These are phyloP conservation scores for Termitomyces heimii DNA, from an alignment of 768 basidiomycete genomes.

Conservation along the genomic window DNA sequence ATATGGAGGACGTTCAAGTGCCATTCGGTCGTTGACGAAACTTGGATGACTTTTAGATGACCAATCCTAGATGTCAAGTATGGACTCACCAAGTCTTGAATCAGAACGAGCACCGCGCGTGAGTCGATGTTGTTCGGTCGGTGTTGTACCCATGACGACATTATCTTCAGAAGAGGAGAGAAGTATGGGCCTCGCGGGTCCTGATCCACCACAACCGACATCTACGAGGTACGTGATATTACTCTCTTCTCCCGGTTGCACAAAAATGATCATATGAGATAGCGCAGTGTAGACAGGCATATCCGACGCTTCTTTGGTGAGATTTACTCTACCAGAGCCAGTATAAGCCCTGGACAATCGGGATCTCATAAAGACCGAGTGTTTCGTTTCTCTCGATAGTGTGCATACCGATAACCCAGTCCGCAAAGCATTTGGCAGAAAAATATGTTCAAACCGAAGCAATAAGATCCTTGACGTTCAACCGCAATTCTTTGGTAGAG, in stretches of 20 bases:
- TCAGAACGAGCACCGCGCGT: conserved; percentile 7
- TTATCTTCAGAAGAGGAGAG: conserved; percentile 8
- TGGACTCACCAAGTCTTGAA: conserved; percentile 2
- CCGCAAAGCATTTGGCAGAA: conserved; percentile 10
- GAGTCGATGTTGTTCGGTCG: conserved; percentile 8
- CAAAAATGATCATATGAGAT: conserved; percentile 10
- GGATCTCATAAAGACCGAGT: background rate
- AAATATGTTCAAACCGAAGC: conserved; percentile 8
- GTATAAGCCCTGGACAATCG: conserved; percentile 4
- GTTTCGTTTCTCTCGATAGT: background rate
- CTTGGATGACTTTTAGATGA: background rate
- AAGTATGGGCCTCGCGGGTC: conserved; percentile 5
- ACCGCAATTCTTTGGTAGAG: conserved; percentile 6
- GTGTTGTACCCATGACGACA: conserved; percentile 7
- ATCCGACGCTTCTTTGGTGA: background rate
- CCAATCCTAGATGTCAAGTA: background rate
- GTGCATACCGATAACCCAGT: conserved; percentile 9
- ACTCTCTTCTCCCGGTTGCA: conserved; percentile 9
- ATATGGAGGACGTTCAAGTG: conserved; percentile 8
- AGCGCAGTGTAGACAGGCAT: conserved; percentile 3
- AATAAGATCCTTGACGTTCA: conserved; percentile 9
- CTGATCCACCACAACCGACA: conserved; percentile 11
- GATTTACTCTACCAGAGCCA: conserved; percentile 6
- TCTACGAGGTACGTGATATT: conserved; percentile 10
- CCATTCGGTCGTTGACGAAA: conserved; percentile 1